Evolutionary conservation across 345 rosid species (phyloP).

Genomic region (Aquilaria malaccensis): DNA sequence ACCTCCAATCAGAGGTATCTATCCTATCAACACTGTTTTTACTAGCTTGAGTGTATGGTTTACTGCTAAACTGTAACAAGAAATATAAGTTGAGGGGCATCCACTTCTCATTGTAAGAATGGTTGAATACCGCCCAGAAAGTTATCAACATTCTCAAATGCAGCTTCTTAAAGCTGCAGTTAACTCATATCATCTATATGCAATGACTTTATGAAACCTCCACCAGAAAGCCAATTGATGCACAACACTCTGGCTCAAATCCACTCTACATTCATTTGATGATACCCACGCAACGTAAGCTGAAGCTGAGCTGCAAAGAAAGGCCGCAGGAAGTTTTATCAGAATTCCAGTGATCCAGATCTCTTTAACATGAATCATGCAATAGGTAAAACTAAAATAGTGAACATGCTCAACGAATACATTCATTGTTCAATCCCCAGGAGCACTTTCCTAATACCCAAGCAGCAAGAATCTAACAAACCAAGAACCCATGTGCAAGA

Average conservation of each 20-base stretch:
- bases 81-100: conserved; percentile 37
- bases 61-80: conserved; percentile 63
- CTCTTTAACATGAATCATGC: background rate
- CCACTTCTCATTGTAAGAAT: conserved; percentile 45
- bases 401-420: background rate
- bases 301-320: conserved; percentile 22
- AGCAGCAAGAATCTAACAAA: background rate
- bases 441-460: background rate
- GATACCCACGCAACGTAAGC: conserved; percentile 19
- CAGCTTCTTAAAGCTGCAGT: conserved; percentile 83
- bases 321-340: background rate
- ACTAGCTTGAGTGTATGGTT: conserved; percentile 32
- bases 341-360: background rate
- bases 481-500: background rate
- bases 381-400: background rate
- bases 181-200: conserved; percentile 41
- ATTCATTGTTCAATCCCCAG: background rate
- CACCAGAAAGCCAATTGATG: conserved; percentile 8
- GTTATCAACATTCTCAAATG: conserved; percentile 64
- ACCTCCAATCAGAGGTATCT: conserved; percentile 46
- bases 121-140: conserved; percentile 37
- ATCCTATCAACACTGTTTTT: conserved; percentile 32
- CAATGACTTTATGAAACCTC: conserved; percentile 17
- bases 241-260: conserved; percentile 6
- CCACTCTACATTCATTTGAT: conserved; percentile 11